A percentile compares a stretch with the other conserved stretches of the same genome.
Conservation (phyloP, 331 rosid species). For the Malus hybrid region DNA sequence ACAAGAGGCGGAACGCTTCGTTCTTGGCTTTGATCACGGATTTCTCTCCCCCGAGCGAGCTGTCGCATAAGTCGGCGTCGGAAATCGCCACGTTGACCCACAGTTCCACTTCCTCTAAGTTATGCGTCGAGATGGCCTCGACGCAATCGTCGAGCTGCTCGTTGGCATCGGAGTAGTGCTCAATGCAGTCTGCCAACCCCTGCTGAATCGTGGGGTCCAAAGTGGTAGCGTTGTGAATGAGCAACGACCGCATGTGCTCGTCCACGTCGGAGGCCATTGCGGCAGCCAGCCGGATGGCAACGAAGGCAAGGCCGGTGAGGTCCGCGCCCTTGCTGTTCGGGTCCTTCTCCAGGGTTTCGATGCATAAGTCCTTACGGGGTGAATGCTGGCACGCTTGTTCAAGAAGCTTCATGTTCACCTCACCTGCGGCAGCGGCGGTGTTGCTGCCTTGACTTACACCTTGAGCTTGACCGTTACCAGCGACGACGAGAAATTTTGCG, state of each 20-base stretch:
- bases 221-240: background rate
- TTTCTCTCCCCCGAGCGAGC: constrained; percentile 11
- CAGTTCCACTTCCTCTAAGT: constrained; percentile 7
- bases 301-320: constrained; percentile 30
- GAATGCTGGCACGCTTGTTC: constrained; percentile 24
- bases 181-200: constrained; percentile 52
- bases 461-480: background rate
- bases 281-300: constrained; percentile 30
- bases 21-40: background rate
- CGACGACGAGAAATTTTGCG: constrained; percentile 5
- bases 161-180: constrained; percentile 43
- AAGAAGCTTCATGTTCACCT: background rate
- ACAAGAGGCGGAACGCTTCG: constrained; percentile 25
- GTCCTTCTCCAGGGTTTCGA: constrained; percentile 9
- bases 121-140: constrained; percentile 7
- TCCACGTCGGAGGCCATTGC: constrained; percentile 34
- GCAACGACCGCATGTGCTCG: constrained; percentile 18
- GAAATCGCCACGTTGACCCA: constrained; percentile 48
- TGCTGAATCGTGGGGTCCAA: constrained; percentile 30
- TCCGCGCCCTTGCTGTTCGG: constrained; percentile 11
- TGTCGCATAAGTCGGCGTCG: constrained; percentile 36
- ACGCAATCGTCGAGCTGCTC: constrained; percentile 46
- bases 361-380: constrained; percentile 16
- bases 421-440: background rate
- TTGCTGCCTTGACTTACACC: background rate